Evolutionary conservation across 2,329 filamentous ascomycete species (phyloP).

Genomic region (Diaporthe capsici): DNA sequence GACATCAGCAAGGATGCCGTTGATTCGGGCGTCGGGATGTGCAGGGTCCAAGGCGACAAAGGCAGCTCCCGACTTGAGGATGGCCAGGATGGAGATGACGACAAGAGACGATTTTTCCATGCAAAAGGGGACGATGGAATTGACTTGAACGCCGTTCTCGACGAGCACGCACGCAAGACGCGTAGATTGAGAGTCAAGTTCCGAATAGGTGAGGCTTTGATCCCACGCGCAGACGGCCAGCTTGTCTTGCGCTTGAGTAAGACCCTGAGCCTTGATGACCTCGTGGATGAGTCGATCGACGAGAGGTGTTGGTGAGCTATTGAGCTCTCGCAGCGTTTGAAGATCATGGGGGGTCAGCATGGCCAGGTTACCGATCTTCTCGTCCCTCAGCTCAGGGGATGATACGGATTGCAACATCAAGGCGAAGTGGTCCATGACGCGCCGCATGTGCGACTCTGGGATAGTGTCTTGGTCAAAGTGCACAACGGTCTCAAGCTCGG

Average conservation of each 20-base stretch:
- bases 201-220: conserved; percentile 48
- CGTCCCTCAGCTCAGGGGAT: not conserved
- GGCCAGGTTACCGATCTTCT: not conserved
- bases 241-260: conserved; percentile 40
- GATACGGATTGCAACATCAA: not conserved
- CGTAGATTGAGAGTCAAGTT: conserved; percentile 48
- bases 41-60: conserved; percentile 54
- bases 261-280: not conserved
- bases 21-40: conserved; percentile 53
- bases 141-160: conserved; percentile 47
- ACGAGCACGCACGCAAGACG: conserved; percentile 46
- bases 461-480: conserved; percentile 5
- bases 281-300: conserved; percentile 22
- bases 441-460: not conserved
- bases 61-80: conserved; percentile 52
- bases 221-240: conserved; percentile 50
- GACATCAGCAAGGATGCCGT: conserved; percentile 51
- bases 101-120: conserved; percentile 53
- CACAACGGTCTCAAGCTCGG: not conserved
- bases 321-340: not conserved
- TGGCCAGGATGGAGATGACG: conserved; percentile 49
- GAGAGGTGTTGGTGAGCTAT: not conserved
- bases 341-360: not conserved
- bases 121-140: conserved; percentile 51
- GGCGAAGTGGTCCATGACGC: conserved; percentile 2